Percentiles rank a stretch among this genome's conserved stretches.
Evolutionary conservation across 2,329 filamentous ascomycete genomes (phyloP).

Genomic region (Annulohypoxylon truncatum): DNA sequence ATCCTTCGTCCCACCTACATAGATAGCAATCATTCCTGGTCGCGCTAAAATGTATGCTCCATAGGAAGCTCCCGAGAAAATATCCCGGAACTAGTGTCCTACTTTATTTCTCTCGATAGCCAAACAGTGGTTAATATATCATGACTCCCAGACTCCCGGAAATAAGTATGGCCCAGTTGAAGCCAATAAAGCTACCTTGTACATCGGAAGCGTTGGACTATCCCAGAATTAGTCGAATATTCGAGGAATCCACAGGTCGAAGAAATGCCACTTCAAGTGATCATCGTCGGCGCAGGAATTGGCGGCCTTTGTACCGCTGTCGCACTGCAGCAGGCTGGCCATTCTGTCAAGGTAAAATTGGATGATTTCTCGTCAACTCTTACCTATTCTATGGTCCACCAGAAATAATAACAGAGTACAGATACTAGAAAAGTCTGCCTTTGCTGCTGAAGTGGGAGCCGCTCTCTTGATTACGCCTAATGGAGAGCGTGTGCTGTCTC

Average conservation of each 20-base stretch:
- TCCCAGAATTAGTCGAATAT: neutral
- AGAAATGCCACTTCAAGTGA: conserved; percentile 41
- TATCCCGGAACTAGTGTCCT: neutral
- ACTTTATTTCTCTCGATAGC: neutral
- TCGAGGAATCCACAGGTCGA: neutral
- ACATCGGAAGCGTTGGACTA: neutral
- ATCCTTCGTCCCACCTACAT: conserved; percentile 17
- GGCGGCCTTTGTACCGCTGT: conserved; percentile 49
- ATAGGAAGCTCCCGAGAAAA: neutral
- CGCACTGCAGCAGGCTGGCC: conserved; percentile 42
- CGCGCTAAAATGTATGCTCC: neutral
- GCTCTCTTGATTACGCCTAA: conserved; percentile 49
- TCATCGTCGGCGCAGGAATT: conserved; percentile 50
- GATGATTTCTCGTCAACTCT: neutral
- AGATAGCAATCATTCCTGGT: neutral
- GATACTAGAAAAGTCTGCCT: conserved; percentile 48
- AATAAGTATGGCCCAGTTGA: neutral
- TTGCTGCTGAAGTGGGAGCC: conserved; percentile 47
- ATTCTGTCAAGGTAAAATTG: conserved; percentile 42
- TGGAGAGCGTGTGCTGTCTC: conserved; percentile 42
- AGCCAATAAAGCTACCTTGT: neutral
- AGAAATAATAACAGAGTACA: conserved; percentile 23
- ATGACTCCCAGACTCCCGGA: neutral
- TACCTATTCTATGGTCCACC: neutral
- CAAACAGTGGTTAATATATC: neutral